Base-by-base conservation (phyloP, 768 basidiomycete genomes). In the Imleria badia region DNA sequence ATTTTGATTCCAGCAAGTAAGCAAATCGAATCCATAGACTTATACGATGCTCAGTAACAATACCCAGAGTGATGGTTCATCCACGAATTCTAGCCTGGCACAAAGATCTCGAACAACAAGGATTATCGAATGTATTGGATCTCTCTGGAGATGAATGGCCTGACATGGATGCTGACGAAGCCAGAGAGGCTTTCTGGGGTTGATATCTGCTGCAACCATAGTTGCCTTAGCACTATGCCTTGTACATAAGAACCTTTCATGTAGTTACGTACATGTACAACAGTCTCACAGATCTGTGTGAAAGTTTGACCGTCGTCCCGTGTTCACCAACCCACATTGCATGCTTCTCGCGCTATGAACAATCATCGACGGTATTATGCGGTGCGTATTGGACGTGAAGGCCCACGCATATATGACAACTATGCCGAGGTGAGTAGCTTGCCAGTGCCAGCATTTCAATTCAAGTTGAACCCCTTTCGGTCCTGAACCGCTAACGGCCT, bases 31-130 rank as follows among this genome's bases (percentile, higher is more conserved):
- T 35, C 15, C 31, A 39, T 17, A 19, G 12, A n/a, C 11, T n/a
- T 53, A 19, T 20, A 22, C 11, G 22, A 39, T 14, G 13, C 12
- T 56, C 47, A 33, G 34, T 23, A 34, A 50, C 48, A 17, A 58
- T 45, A 15, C 17, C 11, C 62, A 89, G 87, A 65, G 82, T 89
- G 14, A 72, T 74, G 61, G 87, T 83, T 6, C 84, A 89, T 66
- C 81, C 82, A 7, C 77, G 79, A 15, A 86, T 89, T 12, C 60
- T 87, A 1, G 73, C 72, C 41, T 89, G 85, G 86, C 69, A 83
- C 58, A 66, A 72, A 3, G 60, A 71, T 4, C 63, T 67, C 4
- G 68, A 68, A 58, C 50, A 56, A 43, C 56, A 59, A 38, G 52
- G 51, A 31, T 33, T 51, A 40, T 34, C 49, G 45, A 42, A 60